Evolutionary conservation across 805 yeast genomes (phyloP), one percentile per base, ranked within the genome.

Genomic region (Ogataea corticis): DNA sequence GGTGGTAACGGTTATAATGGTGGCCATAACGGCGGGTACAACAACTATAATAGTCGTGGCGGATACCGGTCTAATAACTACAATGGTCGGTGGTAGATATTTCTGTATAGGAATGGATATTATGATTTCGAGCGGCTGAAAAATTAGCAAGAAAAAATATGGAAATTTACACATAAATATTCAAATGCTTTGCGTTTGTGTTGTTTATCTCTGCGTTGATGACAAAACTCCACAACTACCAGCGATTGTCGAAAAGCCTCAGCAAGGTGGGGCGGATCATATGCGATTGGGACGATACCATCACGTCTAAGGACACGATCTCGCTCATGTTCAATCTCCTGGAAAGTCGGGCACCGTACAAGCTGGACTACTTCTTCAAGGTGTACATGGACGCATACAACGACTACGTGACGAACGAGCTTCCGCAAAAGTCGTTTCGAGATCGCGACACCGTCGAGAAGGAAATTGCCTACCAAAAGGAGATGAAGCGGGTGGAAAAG

Each of bases 261-360:
- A 34, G 29, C 25, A 50, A 44, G 2, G 35, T 50, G 4, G 32
- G 38, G 14, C 38, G 51, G 13, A 50, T 81, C 10, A 68, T 81
- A 1, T 61, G 76, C 3, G 89, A 83, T 52, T 83, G 85, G 82
- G 89, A 83, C 57, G 87, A 82, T 34, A 83, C 88, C 0, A 70
- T 80, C 21, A 80, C 88, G 0, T 51, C 55, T 5, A 56, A 62
- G 25, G 88, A 83, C 59, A 81, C 89, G 0, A 73, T 82, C 23
- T 59, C 59, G 19, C 55, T 77, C 4, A 66, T 80, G n/a, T 79
- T 81, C 12, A 63, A 70, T 29, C 70, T 79, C 2, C 77, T 81
- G 0, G 76, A 76, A 42, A 29, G 27, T 2, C 58, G 59, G n/a
- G 63, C 66, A 35, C 56, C 55, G 3, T 70, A 74, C 7, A 56